phyloP scores from a whole-genome alignment of 495 filamentous ascomycete genomes.

The Penicillium turbatum region DNA sequence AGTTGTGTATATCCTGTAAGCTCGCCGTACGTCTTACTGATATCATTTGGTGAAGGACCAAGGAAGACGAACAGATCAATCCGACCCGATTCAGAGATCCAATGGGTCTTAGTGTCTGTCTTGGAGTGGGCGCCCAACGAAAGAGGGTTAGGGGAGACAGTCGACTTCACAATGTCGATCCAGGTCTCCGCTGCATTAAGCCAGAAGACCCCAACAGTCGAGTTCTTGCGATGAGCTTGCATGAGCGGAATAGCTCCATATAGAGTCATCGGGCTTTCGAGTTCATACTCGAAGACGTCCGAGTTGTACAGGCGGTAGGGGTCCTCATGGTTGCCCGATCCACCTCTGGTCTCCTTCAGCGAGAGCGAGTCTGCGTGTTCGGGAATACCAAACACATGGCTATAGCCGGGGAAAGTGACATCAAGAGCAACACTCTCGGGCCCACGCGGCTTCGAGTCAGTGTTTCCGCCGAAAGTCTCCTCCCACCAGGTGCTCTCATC shows the following conservation, averaged over 20 bases:
- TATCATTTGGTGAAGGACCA: slow-evolving; percentile 75
- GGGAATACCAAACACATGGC: slow-evolving; percentile 91
- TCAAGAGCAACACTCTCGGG: slow-evolving; percentile 90
- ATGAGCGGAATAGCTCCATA: slow-evolving; percentile 95
- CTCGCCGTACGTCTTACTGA: slow-evolving; percentile 76
- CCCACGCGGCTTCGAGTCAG: slow-evolving; percentile 83
- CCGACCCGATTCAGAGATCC: slow-evolving; percentile 88
- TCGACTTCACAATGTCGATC: slow-evolving; percentile 89
- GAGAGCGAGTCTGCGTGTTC: slow-evolving; percentile 87
- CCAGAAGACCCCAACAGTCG: slow-evolving; percentile 98
- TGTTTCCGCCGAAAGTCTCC: slow-evolving; percentile 89
- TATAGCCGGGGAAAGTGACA: slow-evolving; percentile 86
- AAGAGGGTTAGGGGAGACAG: slow-evolving; percentile 68
- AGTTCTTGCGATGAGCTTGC: slow-evolving; percentile 91
- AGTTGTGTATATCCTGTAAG: slow-evolving; percentile 93
- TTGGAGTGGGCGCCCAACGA: slow-evolving; percentile 64
- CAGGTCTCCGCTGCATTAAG: slow-evolving; percentile 96
- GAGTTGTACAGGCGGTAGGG: slow-evolving; percentile 96
- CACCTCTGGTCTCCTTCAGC: slow-evolving; percentile 82
- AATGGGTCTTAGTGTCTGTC: slow-evolving; percentile 83
- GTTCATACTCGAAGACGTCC: slow-evolving; percentile 96
- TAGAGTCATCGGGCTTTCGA: slow-evolving; percentile 97
- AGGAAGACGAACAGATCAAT: slow-evolving; percentile 93
- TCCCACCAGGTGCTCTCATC: slow-evolving; percentile 97
- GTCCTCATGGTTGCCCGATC: slow-evolving; percentile 75